Evolutionary conservation across 257 asterid species (phyloP).

Genomic region (Solanum virginianum): DNA sequence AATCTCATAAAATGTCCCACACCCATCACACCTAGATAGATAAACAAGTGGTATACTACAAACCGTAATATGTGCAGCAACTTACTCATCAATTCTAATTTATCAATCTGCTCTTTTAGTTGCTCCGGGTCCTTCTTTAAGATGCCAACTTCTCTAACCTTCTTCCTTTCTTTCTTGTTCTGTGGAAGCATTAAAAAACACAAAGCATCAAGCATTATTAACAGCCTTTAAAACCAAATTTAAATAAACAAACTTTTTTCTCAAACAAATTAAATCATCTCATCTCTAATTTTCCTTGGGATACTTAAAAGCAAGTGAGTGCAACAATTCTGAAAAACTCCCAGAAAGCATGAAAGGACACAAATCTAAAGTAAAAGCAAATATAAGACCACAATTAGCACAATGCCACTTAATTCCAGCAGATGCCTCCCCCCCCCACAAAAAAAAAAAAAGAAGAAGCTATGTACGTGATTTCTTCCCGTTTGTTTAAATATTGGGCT

Average conservation of each 20-base stretch:
- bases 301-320: neutral
- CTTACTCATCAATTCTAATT: conserved; percentile 61
- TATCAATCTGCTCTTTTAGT: conserved; percentile 64
- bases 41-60: neutral
- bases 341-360: neutral
- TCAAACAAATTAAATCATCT: neutral
- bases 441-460: neutral
- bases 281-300: neutral
- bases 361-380: neutral
- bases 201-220: neutral
- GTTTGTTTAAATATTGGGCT: neutral
- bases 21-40: neutral
- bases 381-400: neutral
- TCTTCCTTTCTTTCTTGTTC: conserved; percentile 84
- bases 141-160: conserved; percentile 92
- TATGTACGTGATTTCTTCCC: neutral
- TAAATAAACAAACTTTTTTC: neutral
- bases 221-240: neutral
- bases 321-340: neutral
- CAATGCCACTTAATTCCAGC: neutral
- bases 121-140: conserved; percentile 91
- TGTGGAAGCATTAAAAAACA: neutral
- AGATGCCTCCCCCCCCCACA: neutral
- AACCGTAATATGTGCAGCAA: neutral
- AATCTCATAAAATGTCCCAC: neutral